Base-by-base conservation (phyloP, 768 basidiomycete genomes). In the Termitomyces titanicus region DNA sequence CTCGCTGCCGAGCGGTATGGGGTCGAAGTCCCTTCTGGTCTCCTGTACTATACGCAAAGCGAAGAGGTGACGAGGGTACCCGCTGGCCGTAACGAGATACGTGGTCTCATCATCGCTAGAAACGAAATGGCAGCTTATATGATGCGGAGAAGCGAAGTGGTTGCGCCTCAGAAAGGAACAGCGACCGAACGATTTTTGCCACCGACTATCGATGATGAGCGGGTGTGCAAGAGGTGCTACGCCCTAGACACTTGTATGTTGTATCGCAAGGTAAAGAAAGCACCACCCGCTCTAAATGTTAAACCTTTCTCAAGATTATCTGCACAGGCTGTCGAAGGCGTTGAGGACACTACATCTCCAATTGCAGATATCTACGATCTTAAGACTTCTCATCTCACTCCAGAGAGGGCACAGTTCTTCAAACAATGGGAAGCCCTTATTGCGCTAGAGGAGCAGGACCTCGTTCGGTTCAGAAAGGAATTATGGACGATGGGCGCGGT, bases 31-130 rank as follows among this genome's bases (percentile, higher is more conserved):
- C 79, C 84, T 1, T 83, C 86, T 7, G 97, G 97, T 13, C 73
- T 99, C 43, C 77, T 99, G 31, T 98, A 92, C 65, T 99, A 99
- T 67, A 95, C 95, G 1, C 94, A 97, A 68, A 86, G 82, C 61
- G 91, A 94, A 56, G 86, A 93, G 56, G 85, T 97, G 40, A 83
- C 94, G 9, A 78, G 85, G 10, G 94, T 99, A 1, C 87, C 91
- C 18, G 80, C 85, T 11, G 79, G 82, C 6, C 72, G 85, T 53
- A 91, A 93, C 66, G 97, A 99, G 70, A 69, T 99, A 27, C 79
- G 92, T 24, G 92, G 85, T 0, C 77, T 99, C 45, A 75, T 98
- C n/a, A 73, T 80, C 15, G 82, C 82, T 12, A 76, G 97, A 56
- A 99, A 99, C 66, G 86, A 89, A 63, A 77, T 98, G 69, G 93